Evolutionary conservation across 164 flowering plant genomes (phyloP), one percentile per base, ranked within the genome.

Genomic region (Amborella trichopoda): DNA sequence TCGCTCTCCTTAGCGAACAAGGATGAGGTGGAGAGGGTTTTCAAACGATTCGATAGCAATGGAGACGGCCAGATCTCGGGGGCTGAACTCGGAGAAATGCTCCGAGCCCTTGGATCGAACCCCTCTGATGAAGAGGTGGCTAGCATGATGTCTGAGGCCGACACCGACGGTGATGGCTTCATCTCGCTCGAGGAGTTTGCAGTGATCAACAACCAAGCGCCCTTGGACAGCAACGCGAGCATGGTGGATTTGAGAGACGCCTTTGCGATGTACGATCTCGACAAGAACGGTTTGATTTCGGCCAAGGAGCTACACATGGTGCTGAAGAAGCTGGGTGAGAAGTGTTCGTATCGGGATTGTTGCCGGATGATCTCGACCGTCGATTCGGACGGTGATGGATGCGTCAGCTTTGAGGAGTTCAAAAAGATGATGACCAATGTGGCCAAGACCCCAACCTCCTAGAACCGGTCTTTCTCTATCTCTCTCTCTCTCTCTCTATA

Each of bases 321-420:
- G 12, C 42, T 55, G 12, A 36, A 27, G 3, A 19, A 37, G 14
- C 23, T 55, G 48, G 60, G 60, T 12, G 60, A 55, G 47, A 33
- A 48, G 41, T 17, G 48, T 3, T 39, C 60, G 5, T 25, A 48
- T 18, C 12, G 40, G 10, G 60, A 40, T 18, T 55, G 60, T 30
- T 48, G 42, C 47, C 17, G 30, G 33, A 55, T 55, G 60, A 55
- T 55, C 24, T 25, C n/a, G 19, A 32, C 53, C 1, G 23, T 55
- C 19, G 60, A 55, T 24, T 22, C 18, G 34, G 48, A 55, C 32
- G 60, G 60, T 16, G 60, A 55, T 20, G 60, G 53, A 3, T 46
- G 46, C 1, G 60, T 55, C 23, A 55, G 24, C 30, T 55, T 55
- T 14, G 60, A 55, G 34, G 60, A 55, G 32, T 55, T 55, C 36